These are phyloP conservation scores for Nitzschia inconspicua DNA, from an alignment of 108 stramenopile genomes.

Conservation along the genomic window DNA sequence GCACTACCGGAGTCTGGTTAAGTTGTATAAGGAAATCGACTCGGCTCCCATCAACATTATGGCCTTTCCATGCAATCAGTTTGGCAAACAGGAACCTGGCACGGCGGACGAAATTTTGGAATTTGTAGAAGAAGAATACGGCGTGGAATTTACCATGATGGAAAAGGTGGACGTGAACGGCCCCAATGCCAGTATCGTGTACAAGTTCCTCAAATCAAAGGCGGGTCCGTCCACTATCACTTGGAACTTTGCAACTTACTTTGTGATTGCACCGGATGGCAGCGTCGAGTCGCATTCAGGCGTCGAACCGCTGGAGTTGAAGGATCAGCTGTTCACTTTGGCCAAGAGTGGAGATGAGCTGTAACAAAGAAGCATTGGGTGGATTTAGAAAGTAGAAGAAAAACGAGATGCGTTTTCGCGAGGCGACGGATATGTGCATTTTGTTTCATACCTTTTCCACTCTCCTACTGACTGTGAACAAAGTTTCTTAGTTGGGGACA, in stretches of 20 bases:
- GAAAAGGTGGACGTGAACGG: slow-evolving; percentile 87
- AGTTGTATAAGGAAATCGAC: slow-evolving; percentile 45
- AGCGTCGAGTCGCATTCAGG: slow-evolving; percentile 46
- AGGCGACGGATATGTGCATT: too few relatives aligned
- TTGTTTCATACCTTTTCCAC: too few relatives aligned
- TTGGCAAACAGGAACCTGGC: slow-evolving; percentile 81
- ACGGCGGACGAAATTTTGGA: slow-evolving; percentile 44
- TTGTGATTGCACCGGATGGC: slow-evolving; percentile 59
- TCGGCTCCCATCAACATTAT: slow-evolving; percentile 25
- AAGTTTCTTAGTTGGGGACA: too few relatives aligned
- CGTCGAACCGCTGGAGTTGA: slow-evolving; percentile 63
- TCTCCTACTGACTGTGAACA: too few relatives aligned
- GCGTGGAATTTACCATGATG: slow-evolving; percentile 85
- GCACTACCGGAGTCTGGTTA: slow-evolving; percentile 66
- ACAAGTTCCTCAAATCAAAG: slow-evolving; percentile 63
- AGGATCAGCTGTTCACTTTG: slow-evolving; percentile 10
- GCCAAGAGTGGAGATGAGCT: too few relatives aligned
- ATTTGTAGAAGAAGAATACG: slow-evolving; percentile 55
- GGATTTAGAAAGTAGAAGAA: too few relatives aligned
- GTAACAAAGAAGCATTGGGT: too few relatives aligned
- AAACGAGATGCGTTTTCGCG: too few relatives aligned
- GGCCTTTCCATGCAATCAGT: slow-evolving; percentile 86
- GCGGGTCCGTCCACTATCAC: slow-evolving; percentile 48
- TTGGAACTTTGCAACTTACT: slow-evolving; percentile 86
- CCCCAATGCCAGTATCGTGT: slow-evolving; percentile 45